A percentile compares a stretch with the other conserved stretches of the same genome.
Evolutionary conservation across 495 filamentous ascomycete genomes (phyloP).

Genomic region (Cudoniella acicularis): DNA sequence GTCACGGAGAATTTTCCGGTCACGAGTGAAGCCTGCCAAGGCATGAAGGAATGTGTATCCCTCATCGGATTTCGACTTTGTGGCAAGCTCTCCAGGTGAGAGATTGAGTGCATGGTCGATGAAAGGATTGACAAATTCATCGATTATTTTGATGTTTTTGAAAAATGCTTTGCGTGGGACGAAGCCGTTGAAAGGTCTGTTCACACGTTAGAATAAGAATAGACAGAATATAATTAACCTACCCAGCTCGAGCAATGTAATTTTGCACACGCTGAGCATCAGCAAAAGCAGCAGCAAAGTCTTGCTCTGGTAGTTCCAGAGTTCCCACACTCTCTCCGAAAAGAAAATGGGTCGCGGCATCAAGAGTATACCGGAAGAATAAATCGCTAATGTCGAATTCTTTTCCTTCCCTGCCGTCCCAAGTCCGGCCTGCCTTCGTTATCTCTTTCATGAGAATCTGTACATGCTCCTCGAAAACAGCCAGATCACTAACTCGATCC

Average conservation of each 20-base stretch:
- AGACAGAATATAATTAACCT: constrained; percentile 15
- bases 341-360: constrained; percentile 80
- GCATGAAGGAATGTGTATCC: constrained; percentile 81
- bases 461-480: constrained; percentile 76
- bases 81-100: constrained; percentile 54
- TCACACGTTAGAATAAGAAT: not conserved
- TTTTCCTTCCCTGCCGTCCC: constrained; percentile 38
- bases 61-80: constrained; percentile 57
- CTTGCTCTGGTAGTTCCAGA: constrained; percentile 37
- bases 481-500: constrained; percentile 74
- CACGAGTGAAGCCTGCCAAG: constrained; percentile 69
- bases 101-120: constrained; percentile 64
- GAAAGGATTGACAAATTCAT: constrained; percentile 70
- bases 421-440: constrained; percentile 48
- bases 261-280: constrained; percentile 69
- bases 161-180: constrained; percentile 58
- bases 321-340: constrained; percentile 74
- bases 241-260: constrained; percentile 53
- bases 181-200: constrained; percentile 50
- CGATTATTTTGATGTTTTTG: constrained; percentile 60
- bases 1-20: constrained; percentile 68
- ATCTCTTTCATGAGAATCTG: constrained; percentile 58
- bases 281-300: constrained; percentile 71
- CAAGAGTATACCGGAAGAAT: constrained; percentile 79
- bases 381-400: constrained; percentile 64